Base-by-base conservation (phyloP, 2,329 filamentous ascomycete species). In the Diaporthe eres region DNA sequence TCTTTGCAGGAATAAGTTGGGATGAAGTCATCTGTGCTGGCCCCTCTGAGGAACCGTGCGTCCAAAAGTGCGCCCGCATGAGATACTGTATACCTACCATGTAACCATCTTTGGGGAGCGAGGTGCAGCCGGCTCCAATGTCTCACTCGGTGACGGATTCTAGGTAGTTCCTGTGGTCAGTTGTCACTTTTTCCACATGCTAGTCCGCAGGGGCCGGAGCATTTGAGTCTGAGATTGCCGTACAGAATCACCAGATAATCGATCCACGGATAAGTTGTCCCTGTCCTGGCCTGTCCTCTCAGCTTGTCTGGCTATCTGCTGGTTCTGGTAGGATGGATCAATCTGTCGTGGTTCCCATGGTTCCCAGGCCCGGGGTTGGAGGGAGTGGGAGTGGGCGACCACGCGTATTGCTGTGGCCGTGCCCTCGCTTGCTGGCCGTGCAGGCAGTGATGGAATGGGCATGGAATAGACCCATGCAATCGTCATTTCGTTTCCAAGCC, bases 401-500 rank as follows among this genome's bases (percentile, higher is more conserved):
- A 65, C 61, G 61, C 61, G 61, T 65, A 13, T 49, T 47, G 42
- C 61, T 47, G 61, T 65, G 65, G 65, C 65, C 65, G 65, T 70
- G 65, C 61, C 61, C 42, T 67, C 61, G 61, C 42, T 67, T 67
- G 61, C 28, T 67, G 61, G 61, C 42, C 42, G 49, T 65, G 61
- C 47, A 55, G 65, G 65, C 47, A 70, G 65, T 55, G 65, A 68
- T 71, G 67, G 73, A 71, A 63, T 73, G 74, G 51, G 58, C 61
- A 49, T 61, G 67, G 34, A 61, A 60, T 28, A 49, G 47, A 67
- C 49, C 71, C 58, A 67, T 44, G 71, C 47, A 57, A 42, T 60
- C 72, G 72, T 74, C 72, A 74, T 71, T 71, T 72, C 58, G 57
- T 42, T 63, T 73, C 60, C 65, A 70, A 70, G 65, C 49, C 65